phyloP scores from a whole-genome alignment of 352 stramenopile genomes.

The Pythium brachiatum region DNA sequence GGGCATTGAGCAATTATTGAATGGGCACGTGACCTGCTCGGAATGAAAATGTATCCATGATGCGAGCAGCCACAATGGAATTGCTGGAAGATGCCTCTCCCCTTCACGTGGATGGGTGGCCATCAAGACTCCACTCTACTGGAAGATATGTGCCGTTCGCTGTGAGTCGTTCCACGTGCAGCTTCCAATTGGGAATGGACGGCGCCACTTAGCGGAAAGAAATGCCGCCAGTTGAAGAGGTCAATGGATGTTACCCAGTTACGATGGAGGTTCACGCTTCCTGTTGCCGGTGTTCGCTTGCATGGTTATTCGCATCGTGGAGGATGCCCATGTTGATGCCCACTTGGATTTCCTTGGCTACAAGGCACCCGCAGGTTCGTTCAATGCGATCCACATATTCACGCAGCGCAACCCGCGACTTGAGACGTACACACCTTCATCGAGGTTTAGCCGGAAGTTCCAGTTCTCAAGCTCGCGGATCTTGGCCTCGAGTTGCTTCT shows the following conservation, averaged over 20 bases:
- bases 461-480: conserved; percentile 80
- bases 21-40: neutral
- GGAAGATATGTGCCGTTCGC: too few relatives aligned
- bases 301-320: conserved; percentile 11
- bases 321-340: conserved; percentile 45
- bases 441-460: conserved; percentile 79
- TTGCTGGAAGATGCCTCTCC: too few relatives aligned
- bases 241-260: too few relatives aligned
- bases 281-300: neutral
- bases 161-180: too few relatives aligned
- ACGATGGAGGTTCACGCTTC: too few relatives aligned
- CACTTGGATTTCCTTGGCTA: conserved; percentile 22
- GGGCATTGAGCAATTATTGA: conserved; percentile 6
- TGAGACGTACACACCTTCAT: conserved; percentile 45
- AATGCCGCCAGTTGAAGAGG: too few relatives aligned
- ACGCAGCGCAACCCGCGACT: neutral
- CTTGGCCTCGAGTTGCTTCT: conserved; percentile 69
- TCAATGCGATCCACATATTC: neutral
- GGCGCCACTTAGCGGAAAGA: too few relatives aligned
- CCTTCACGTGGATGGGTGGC: neutral
- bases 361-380: neutral
- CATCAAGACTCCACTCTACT: neutral
- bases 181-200: too few relatives aligned
- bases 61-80: neutral
- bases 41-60: too few relatives aligned